Conservation (phyloP, 257 asterid species). For the Jacaranda mimosifolia region DNA sequence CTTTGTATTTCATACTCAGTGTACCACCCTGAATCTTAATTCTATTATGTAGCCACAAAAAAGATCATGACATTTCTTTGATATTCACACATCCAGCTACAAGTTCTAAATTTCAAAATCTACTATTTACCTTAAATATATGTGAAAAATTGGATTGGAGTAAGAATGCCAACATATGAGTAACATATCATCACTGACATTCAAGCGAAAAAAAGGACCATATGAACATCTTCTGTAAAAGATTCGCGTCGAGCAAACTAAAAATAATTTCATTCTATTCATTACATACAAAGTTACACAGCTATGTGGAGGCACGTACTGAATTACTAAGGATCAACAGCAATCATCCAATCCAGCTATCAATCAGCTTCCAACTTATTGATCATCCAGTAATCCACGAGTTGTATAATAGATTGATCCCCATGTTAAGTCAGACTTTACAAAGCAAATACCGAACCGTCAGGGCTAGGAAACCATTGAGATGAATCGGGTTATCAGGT, state of each 20-base stretch:
- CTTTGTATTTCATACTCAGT: too few relatives aligned
- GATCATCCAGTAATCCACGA: background rate
- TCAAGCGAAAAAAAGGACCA: too few relatives aligned
- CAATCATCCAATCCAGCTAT: background rate
- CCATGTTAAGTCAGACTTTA: background rate
- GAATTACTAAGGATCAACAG: background rate
- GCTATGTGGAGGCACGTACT: background rate
- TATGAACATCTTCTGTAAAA: too few relatives aligned
- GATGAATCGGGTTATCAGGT: background rate
- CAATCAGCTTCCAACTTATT: background rate
- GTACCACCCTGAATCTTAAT: background rate
- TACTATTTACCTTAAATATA: too few relatives aligned
- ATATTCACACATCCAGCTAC: background rate
- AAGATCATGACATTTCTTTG: background rate
- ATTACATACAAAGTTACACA: too few relatives aligned
- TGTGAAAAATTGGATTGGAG: background rate
- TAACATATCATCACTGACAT: background rate
- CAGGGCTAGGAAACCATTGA: slow-evolving; percentile 4
- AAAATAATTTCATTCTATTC: too few relatives aligned
- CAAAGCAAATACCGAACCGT: background rate
- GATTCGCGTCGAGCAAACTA: too few relatives aligned
- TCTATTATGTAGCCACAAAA: background rate
- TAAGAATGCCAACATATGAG: background rate
- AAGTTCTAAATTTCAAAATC: background rate
- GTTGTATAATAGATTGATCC: background rate